phyloP scores from a whole-genome alignment of 805 yeast genomes.

The Barnettozyma pratensis region DNA sequence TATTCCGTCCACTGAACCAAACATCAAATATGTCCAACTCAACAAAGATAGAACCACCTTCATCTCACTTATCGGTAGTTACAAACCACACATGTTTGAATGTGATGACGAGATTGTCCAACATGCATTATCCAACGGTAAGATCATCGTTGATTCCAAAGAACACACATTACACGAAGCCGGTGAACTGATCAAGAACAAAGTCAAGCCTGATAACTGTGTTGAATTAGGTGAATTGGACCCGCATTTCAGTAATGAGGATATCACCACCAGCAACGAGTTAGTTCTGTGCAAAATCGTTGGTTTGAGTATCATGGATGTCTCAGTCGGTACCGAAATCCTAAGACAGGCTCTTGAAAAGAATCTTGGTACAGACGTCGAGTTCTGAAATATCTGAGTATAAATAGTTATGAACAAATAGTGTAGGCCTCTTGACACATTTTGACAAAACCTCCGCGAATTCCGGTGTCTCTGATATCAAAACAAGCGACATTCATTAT shows the following conservation, averaged over 20 bases:
- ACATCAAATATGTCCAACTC: conserved; percentile 32
- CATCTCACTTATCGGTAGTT: conserved; percentile 60
- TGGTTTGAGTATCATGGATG: conserved; percentile 63
- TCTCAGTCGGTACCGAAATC: conserved; percentile 43
- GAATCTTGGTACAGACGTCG: conserved; percentile 28
- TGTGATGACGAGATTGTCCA: conserved; percentile 41
- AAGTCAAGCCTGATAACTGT: conserved; percentile 33
- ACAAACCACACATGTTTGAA: conserved; percentile 64
- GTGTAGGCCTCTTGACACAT: too few species aligned
- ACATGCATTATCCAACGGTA: conserved; percentile 31
- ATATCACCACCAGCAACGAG: conserved; percentile 16
- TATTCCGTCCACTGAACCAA: conserved; percentile 49
- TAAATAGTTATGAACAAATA: not conserved
- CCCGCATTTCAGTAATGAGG: conserved; percentile 1
- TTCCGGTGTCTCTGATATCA: too few species aligned
- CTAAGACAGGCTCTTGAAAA: conserved; percentile 25
- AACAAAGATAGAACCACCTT: conserved; percentile 29
- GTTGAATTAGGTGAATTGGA: conserved; percentile 43
- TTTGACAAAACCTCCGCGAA: too few species aligned
- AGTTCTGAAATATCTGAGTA: conserved; percentile 19
- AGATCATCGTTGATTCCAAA: conserved; percentile 55
- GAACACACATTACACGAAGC: conserved; percentile 55
- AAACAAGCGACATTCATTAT: not conserved
- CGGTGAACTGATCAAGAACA: conserved; percentile 54
- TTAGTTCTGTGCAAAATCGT: conserved; percentile 50